Evolutionary conservation across 2,329 filamentous ascomycete genomes (phyloP).

Genomic region (Claviceps capensis): DNA sequence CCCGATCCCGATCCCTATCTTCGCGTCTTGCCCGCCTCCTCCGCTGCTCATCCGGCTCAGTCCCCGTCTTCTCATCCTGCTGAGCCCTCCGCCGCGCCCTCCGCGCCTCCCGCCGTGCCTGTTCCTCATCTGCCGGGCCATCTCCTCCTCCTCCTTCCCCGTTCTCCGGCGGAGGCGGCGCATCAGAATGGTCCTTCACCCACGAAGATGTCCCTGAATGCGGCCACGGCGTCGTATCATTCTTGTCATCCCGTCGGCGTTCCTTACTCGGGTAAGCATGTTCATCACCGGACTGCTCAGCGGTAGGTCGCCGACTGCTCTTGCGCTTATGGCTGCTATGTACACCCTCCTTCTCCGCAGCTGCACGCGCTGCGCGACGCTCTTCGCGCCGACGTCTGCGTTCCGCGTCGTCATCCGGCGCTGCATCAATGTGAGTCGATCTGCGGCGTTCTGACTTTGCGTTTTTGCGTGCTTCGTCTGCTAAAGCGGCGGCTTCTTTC

Average conservation of each 20-base stretch:
- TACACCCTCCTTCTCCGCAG: slow-evolving; percentile 26
- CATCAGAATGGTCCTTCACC: slow-evolving; percentile 52
- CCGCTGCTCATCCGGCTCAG: slow-evolving; percentile 29
- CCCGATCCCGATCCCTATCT: slow-evolving; percentile 20
- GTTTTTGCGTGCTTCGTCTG: slow-evolving; percentile 29
- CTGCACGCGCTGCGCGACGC: slow-evolving; percentile 29
- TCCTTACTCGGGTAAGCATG: slow-evolving; percentile 29
- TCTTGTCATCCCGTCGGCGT: slow-evolving; percentile 21
- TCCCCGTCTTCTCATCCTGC: slow-evolving; percentile 27
- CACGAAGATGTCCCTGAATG: slow-evolving; percentile 51
- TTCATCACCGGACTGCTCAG: slow-evolving; percentile 29
- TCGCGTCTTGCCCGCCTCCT: slow-evolving; percentile 30
- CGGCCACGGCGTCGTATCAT: slow-evolving; percentile 36
- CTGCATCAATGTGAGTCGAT: slow-evolving; percentile 26
- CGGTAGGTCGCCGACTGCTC: slow-evolving; percentile 25
- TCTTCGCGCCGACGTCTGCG: slow-evolving; percentile 41
- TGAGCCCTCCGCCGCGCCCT: slow-evolving; percentile 31
- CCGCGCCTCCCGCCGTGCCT: slow-evolving; percentile 34
- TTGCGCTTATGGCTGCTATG: slow-evolving; percentile 16
- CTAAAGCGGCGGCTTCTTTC: slow-evolving; percentile 29
- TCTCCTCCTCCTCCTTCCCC: background rate
- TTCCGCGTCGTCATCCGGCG: slow-evolving; percentile 34
- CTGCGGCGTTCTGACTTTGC: slow-evolving; percentile 37
- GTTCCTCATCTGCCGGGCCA: slow-evolving; percentile 29
- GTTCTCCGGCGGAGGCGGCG: slow-evolving; percentile 41